These are phyloP conservation scores for Ceratocystis papillata DNA, from an alignment of 2,329 filamentous ascomycete genomes.

Conservation along the genomic window DNA sequence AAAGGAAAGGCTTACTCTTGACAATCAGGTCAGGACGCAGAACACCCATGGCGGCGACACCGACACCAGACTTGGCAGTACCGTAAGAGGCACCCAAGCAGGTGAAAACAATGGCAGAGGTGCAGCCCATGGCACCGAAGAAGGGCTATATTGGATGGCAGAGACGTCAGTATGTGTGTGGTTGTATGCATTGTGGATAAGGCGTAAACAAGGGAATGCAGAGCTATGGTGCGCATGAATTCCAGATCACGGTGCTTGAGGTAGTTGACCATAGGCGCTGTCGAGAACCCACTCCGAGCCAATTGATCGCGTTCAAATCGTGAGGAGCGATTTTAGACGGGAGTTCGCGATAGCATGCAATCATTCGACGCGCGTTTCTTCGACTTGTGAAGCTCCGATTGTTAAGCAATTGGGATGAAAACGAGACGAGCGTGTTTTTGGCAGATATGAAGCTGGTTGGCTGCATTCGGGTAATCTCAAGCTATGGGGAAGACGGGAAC, in stretches of 20 bases:
- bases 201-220: not conserved
- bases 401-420: too few relatives aligned
- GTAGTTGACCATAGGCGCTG: slow-evolving; percentile 26
- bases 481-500: too few relatives aligned
- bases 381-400: not conserved
- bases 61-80: slow-evolving; percentile 97
- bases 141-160: slow-evolving; percentile 50
- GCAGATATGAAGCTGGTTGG: not conserved
- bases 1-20: slow-evolving; percentile 59
- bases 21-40: slow-evolving; percentile 95
- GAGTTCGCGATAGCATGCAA: not conserved
- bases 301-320: not conserved
- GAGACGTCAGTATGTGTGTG: slow-evolving; percentile 30
- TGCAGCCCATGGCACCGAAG: slow-evolving; percentile 96
- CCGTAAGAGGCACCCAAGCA: slow-evolving; percentile 95
- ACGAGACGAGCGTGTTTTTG: not conserved
- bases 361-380: not conserved
- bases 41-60: slow-evolving; percentile 97
- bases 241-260: too few relatives aligned
- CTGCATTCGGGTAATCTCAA: too few relatives aligned
- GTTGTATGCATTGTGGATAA: not conserved
- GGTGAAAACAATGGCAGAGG: slow-evolving; percentile 92
- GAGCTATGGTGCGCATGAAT: too few relatives aligned
- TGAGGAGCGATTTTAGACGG: not conserved
- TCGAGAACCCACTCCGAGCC: slow-evolving; percentile 19